Evolutionary conservation across 140 eudicot genomes (phyloP).

Genomic region (Stevia rebaudiana): DNA sequence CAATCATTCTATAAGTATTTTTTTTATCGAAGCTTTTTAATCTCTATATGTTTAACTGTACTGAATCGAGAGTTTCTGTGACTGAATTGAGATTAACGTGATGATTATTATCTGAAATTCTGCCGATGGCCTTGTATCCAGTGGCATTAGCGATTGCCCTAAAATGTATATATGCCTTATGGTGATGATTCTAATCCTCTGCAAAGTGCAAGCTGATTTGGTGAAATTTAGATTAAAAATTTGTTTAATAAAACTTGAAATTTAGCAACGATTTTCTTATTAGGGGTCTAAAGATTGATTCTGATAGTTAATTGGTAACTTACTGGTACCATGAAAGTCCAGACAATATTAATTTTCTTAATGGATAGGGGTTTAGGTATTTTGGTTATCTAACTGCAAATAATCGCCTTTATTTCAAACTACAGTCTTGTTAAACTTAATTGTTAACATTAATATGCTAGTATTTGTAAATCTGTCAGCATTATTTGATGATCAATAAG

Average conservation of each 20-base stretch:
- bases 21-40: background rate
- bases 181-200: too few species aligned
- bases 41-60: background rate
- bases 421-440: background rate
- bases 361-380: background rate
- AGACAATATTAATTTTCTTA: background rate
- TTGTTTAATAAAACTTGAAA: too few species aligned
- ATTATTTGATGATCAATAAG: background rate
- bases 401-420: background rate
- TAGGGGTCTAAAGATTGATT: background rate
- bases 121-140: too few species aligned
- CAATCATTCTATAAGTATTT: background rate
- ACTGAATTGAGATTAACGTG: background rate
- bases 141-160: too few species aligned
- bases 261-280: background rate
- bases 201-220: too few species aligned
- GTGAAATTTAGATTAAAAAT: too few species aligned
- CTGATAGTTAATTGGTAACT: background rate
- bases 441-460: background rate
- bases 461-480: background rate
- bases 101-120: background rate
- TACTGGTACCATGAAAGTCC: background rate
- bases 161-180: too few species aligned
- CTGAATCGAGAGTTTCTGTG: conserved; percentile 5
- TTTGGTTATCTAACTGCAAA: background rate